phyloP scores from a whole-genome alignment of 2,329 filamentous ascomycete species.

The Pyricularia grisea region DNA sequence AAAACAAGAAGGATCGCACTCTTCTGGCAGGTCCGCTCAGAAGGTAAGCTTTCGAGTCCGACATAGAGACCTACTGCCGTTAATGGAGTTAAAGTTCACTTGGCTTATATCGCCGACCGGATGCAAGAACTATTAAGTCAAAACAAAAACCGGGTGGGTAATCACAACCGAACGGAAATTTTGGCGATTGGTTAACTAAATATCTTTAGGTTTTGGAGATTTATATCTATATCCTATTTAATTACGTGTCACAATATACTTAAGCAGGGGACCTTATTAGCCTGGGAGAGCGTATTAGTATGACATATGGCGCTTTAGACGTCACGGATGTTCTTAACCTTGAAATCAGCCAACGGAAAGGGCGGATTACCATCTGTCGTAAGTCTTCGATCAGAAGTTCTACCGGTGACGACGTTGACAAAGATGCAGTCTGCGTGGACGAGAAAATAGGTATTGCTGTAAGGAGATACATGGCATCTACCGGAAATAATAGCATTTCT shows the following conservation, averaged over 20 bases:
- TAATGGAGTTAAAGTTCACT: not conserved
- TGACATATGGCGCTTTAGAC: not conserved
- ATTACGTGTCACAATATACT: not conserved
- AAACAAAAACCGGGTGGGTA: not conserved
- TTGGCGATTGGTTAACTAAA: not conserved
- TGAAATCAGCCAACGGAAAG: not conserved
- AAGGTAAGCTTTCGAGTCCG: not conserved
- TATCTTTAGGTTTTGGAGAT: not conserved
- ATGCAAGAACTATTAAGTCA: not conserved
- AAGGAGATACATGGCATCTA: not conserved
- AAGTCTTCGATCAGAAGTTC: not conserved
- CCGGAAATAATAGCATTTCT: not conserved
- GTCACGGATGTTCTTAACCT: not conserved
- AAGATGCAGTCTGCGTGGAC: not conserved
- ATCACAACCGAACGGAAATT: not conserved
- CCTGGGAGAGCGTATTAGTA: not conserved
- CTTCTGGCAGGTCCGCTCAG: not conserved
- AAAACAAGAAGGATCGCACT: not conserved
- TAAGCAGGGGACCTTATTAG: not conserved
- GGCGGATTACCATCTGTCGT: not conserved
- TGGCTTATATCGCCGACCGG: not conserved
- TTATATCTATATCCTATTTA: not conserved
- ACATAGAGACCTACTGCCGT: not conserved
- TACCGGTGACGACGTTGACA: not conserved
- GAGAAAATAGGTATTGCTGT: not conserved